phyloP scores from a whole-genome alignment of 208 protist species.

The Strigomonas culicis region DNA sequence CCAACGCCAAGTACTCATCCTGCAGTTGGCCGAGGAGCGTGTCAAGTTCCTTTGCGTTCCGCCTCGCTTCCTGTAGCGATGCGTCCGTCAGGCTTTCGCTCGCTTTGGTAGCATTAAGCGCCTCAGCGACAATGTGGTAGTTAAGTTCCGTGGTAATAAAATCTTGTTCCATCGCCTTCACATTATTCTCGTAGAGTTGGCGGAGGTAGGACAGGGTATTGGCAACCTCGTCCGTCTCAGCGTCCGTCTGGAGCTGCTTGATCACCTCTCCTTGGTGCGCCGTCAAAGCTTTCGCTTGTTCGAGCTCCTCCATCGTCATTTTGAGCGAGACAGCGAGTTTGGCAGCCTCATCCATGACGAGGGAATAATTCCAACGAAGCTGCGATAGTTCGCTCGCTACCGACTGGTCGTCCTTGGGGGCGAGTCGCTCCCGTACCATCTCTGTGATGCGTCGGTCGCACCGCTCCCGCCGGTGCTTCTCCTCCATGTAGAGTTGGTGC shows the following conservation, averaged over 20 bases:
- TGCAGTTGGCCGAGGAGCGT: not conserved
- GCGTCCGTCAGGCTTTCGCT: not conserved
- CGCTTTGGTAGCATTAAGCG: not conserved
- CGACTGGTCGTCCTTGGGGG: conserved; percentile 25
- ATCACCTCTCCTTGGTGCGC: conserved; percentile 23
- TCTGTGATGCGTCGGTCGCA: conserved; percentile 71
- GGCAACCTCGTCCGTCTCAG: conserved; percentile 55
- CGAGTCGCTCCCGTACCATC: conserved; percentile 64
- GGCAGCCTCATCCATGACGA: conserved; percentile 68
- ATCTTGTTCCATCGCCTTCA: conserved; percentile 26
- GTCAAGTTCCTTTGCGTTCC: not conserved
- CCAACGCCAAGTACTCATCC: not conserved
- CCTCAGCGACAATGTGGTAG: conserved; percentile 1
- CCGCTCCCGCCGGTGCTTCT: conserved; percentile 68
- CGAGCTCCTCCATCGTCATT: conserved; percentile 43
- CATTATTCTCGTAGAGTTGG: conserved; percentile 40
- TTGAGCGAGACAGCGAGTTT: conserved; percentile 64
- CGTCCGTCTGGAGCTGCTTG: conserved; percentile 43
- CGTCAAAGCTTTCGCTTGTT: conserved; percentile 16
- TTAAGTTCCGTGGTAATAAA: conserved; percentile 34
- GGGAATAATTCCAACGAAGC: conserved; percentile 54
- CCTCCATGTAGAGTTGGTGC: conserved; percentile 67
- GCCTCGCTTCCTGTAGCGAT: not conserved
- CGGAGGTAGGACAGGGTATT: conserved; percentile 46
- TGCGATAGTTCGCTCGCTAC: conserved; percentile 45